Percentiles rank a stretch among this genome's conserved stretches.
These are phyloP conservation scores for Polychytrium aggregatum DNA, from an alignment of 192 early-diverging fungal genomes.

Conservation along the genomic window DNA sequence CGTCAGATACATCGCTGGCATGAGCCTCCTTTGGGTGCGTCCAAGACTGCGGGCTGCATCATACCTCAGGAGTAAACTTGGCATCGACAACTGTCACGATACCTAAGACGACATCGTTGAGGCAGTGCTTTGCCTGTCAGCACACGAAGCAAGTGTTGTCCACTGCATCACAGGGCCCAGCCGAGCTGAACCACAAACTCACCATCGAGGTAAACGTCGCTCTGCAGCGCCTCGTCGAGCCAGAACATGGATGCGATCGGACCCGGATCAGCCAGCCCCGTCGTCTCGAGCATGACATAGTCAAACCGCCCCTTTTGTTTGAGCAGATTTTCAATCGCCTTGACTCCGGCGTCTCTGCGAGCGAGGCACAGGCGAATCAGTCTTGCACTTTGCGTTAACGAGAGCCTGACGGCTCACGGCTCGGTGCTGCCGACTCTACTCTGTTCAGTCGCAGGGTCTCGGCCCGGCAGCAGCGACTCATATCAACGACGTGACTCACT, in stretches of 20 bases:
- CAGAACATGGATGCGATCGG: conserved; percentile 94
- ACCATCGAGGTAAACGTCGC: conserved; percentile 79
- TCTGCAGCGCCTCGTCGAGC: conserved; percentile 88
- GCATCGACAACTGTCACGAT: conserved; percentile 82
- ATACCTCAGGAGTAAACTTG: conserved; percentile 47
- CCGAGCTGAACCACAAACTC: neutral
- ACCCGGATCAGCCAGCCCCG: conserved; percentile 66
- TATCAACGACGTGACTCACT: conserved; percentile 36
- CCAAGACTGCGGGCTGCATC: neutral
- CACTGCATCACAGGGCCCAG: neutral
- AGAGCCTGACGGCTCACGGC: neutral
- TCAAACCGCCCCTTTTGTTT: conserved; percentile 86
- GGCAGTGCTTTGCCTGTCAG: neutral
- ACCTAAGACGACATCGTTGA: conserved; percentile 9
- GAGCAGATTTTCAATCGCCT: conserved; percentile 90
- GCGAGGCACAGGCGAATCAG: neutral
- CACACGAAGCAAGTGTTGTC: neutral
- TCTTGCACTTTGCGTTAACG: conserved; percentile 1
- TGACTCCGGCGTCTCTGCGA: conserved; percentile 77
- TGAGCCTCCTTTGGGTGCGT: neutral
- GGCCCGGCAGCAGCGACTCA: neutral
- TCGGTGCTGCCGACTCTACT: neutral
- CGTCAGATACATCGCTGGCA: neutral
- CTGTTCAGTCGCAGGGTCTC: too few relatives aligned
- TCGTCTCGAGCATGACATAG: conserved; percentile 94